Percentiles rank a stretch among this genome's conserved stretches.
Evolutionary conservation across 768 basidiomycete species (phyloP).

Genomic region (Panaeolus cyanescens): DNA sequence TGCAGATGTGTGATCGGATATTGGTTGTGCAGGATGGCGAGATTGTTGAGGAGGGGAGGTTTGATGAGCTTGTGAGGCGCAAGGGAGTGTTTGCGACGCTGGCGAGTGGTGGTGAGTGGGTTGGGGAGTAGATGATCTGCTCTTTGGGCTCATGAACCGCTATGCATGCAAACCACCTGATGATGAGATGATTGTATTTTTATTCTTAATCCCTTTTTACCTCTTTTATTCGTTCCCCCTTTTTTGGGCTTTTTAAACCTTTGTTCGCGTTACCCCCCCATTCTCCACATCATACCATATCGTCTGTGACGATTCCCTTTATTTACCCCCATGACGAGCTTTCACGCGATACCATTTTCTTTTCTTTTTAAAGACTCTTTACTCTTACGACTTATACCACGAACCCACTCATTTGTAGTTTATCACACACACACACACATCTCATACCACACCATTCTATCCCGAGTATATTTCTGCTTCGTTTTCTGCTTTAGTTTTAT

Average conservation of each 20-base stretch:
- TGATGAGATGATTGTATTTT: neutral
- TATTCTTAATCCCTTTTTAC: conserved; percentile 1
- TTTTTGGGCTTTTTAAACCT: no score
- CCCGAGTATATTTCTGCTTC: neutral
- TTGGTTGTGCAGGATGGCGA: conserved; percentile 78
- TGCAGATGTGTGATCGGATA: conserved; percentile 91
- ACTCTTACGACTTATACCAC: neutral
- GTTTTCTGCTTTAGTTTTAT: neutral
- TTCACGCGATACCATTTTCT: neutral
- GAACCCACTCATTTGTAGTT: conserved; percentile 12
- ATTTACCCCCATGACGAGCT: neutral
- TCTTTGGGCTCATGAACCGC: neutral
- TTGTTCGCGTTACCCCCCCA: conserved; percentile 1
- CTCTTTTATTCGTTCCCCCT: no score
- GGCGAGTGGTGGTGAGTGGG: conserved; percentile 73
- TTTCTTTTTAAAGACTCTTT: neutral
- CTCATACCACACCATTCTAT: neutral
- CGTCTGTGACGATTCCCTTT: conserved; percentile 8
- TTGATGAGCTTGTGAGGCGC: conserved; percentile 64
- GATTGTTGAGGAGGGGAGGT: conserved; percentile 79
- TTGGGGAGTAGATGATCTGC: conserved; percentile 21
- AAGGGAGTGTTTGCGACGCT: conserved; percentile 77
- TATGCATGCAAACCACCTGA: neutral
- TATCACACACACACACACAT: conserved; percentile 6
- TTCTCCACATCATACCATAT: no score